Conservation (phyloP, 352 stramenopile genomes). For the Thalassiosira pacifica region DNA sequence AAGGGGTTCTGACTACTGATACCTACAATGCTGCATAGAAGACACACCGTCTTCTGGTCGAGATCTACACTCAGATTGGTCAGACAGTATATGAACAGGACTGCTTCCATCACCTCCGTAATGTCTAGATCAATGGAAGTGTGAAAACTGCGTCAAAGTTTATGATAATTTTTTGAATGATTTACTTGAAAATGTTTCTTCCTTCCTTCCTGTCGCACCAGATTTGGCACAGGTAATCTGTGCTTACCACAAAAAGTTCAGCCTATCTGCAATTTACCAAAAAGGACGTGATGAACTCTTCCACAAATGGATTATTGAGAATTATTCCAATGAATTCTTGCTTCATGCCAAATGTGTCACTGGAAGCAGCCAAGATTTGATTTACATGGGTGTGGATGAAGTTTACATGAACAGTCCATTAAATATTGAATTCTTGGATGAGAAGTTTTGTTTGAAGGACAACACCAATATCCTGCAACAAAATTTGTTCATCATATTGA, state of each 20-base stretch:
- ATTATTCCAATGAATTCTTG: constrained; percentile 30
- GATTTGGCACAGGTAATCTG: background rate
- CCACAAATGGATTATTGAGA: constrained; percentile 19
- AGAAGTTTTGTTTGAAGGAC: background rate
- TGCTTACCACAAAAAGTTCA: constrained; percentile 45
- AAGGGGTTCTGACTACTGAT: no score
- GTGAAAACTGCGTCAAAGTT: background rate
- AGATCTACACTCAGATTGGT: background rate
- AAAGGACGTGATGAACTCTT: constrained; percentile 43
- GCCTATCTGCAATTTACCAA: constrained; percentile 40
- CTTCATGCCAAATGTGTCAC: constrained; percentile 14
- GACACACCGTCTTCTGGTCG: background rate
- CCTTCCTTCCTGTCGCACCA: background rate
- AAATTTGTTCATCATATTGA: background rate
- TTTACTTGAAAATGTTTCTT: background rate
- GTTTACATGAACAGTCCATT: constrained; percentile 44
- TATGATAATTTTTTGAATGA: constrained; percentile 1
- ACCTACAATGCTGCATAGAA: constrained; percentile 5
- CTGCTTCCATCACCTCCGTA: constrained; percentile 6
- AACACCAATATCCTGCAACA: background rate
- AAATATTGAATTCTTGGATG: constrained; percentile 34
- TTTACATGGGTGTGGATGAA: constrained; percentile 11
- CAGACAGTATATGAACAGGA: background rate
- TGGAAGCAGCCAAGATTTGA: constrained; percentile 38
- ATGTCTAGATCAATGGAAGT: constrained; percentile 10